A percentile compares a stretch with the other conserved stretches of the same genome.
Conservation (phyloP, 768 basidiomycete genomes). For the Leccinum incarnatum region DNA sequence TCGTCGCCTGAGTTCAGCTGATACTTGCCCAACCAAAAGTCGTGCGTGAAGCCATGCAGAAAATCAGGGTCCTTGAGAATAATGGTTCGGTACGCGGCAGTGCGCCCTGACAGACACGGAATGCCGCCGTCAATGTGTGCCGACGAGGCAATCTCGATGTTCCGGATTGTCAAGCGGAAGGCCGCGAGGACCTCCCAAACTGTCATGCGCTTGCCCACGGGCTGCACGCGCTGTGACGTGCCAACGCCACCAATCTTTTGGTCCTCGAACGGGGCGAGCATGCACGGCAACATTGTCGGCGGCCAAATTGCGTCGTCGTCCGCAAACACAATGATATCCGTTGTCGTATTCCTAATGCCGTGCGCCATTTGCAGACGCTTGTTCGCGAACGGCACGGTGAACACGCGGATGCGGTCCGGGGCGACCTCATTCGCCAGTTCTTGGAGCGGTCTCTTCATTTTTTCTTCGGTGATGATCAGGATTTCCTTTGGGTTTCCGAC, state of each 20-base stretch:
- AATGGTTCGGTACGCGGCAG: conserved; percentile 90
- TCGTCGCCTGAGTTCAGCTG: conserved; percentile 93
- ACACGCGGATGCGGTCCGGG: conserved; percentile 77
- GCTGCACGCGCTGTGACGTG: conserved; percentile 85
- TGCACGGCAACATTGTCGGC: conserved; percentile 82
- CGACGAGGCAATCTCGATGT: conserved; percentile 86
- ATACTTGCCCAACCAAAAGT: conserved; percentile 92
- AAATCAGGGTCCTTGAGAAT: conserved; percentile 96
- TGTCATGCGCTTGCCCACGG: conserved; percentile 75
- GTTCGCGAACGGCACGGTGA: conserved; percentile 91
- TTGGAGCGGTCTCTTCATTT: conserved; percentile 86
- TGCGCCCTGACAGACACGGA: conserved; percentile 89
- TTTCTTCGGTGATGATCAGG: conserved; percentile 77
- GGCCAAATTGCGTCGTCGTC: conserved; percentile 98
- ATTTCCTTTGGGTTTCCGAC: conserved; percentile 87
- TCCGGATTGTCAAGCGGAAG: conserved; percentile 88
- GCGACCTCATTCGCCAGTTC: conserved; percentile 87
- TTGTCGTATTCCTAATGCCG: conserved; percentile 86
- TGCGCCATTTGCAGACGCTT: conserved; percentile 93
- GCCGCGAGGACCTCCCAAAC: conserved; percentile 96
- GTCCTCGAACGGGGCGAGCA: conserved; percentile 92
- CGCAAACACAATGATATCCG: conserved; percentile 92
- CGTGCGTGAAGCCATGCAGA: conserved; percentile 89
- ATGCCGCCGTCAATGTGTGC: conserved; percentile 93
- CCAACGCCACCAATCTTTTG: conserved; percentile 92